A percentile compares a stretch with the other conserved stretches of the same genome.
Conservation (phyloP, 139 green algal species). For the Helicosporidium sp. region DNA sequence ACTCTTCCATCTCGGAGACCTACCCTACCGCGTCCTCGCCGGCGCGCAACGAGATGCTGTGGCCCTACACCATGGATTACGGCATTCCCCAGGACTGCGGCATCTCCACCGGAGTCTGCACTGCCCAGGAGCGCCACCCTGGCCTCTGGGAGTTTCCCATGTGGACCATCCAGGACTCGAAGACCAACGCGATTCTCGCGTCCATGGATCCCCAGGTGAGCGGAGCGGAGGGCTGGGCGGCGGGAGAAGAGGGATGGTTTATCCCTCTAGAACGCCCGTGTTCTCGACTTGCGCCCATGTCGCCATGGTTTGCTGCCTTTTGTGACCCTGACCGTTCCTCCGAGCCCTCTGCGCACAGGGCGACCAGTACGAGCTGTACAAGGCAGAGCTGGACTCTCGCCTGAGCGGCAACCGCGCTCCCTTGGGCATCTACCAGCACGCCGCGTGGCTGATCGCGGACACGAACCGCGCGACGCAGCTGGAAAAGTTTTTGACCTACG, state of each 20-base stretch:
- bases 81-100: constrained; percentile 9
- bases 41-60: not conserved
- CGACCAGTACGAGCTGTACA: not conserved
- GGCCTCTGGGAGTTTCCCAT: not conserved
- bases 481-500: constrained; percentile 9
- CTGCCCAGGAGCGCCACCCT: not conserved
- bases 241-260: no score
- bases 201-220: no score
- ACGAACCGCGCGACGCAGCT: constrained; percentile 1
- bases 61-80: constrained; percentile 15
- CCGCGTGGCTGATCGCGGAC: constrained; percentile 9
- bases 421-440: constrained; percentile 11
- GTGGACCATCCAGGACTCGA: not conserved
- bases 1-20: constrained; percentile 9
- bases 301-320: no score
- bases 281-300: no score
- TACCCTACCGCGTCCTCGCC: constrained; percentile 9
- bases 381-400: not conserved
- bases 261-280: no score
- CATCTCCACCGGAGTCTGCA: constrained; percentile 4
- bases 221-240: no score
- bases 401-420: constrained; percentile 8
- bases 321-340: no score
- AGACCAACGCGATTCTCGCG: not conserved
- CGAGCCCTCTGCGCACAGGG: not conserved